These are phyloP conservation scores for Dryas drummondii DNA, from an alignment of 306 rosid genomes.

Conservation along the genomic window DNA sequence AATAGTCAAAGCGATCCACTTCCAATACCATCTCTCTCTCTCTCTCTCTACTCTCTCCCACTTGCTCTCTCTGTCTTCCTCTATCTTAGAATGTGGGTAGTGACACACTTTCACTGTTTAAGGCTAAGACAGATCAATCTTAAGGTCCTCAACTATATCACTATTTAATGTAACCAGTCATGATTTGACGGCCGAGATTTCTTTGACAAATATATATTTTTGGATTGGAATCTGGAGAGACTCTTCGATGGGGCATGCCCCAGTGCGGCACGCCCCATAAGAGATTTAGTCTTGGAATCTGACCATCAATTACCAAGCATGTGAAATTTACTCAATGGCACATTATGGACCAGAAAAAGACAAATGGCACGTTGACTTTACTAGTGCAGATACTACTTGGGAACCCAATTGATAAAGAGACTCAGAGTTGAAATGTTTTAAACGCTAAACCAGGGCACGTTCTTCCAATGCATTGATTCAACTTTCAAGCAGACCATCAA, in stretches of 20 bases:
- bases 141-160: no score
- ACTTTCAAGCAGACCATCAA: background rate
- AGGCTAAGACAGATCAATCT: no score
- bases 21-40: slow-evolving; percentile 10
- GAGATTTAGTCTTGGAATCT: no score
- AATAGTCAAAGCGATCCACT: slow-evolving; percentile 42
- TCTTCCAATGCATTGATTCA: background rate
- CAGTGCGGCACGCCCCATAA: no score
- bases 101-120: no score
- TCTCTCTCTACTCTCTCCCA: background rate
- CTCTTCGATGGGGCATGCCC: no score
- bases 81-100: background rate
- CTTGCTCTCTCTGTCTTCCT: background rate
- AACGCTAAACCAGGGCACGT: background rate
- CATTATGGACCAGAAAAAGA: background rate
- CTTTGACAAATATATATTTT: no score
- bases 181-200: no score
- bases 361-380: background rate
- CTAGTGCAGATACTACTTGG: background rate
- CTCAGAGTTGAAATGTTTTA: no score
- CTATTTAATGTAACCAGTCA: no score
- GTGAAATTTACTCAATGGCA: background rate
- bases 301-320: background rate
- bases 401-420: background rate
- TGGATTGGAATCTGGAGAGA: slow-evolving; percentile 1